These are phyloP conservation scores for Ashbya aceris DNA, from an alignment of 1,139 yeast species.

Conservation along the genomic window DNA sequence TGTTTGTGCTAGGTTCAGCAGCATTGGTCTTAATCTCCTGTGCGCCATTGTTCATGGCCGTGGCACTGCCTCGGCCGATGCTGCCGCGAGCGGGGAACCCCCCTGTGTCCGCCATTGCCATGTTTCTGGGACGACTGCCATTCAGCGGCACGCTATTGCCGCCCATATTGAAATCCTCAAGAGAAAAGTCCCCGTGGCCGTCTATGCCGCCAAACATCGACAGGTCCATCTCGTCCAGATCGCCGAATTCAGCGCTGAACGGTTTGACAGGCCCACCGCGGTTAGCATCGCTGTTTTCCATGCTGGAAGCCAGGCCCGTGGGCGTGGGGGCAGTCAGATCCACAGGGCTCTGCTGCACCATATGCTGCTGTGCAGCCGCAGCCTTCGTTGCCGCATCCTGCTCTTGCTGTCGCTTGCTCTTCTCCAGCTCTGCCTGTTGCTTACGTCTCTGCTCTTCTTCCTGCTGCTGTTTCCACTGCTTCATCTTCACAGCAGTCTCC, in stretches of 20 bases:
- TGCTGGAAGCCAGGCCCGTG: constrained; percentile 11
- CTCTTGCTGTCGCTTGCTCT: constrained; percentile 11
- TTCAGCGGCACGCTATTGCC: constrained; percentile 5
- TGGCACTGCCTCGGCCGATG: background rate
- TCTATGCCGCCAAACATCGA: constrained; percentile 27
- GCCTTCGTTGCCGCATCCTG: constrained; percentile 5
- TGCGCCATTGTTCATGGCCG: constrained; percentile 5
- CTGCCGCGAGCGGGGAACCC: background rate
- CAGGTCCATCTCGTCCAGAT: constrained; percentile 25
- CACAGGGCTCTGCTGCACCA: constrained; percentile 8
- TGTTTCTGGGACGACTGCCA: constrained; percentile 1
- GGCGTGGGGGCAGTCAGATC: constrained; percentile 14
- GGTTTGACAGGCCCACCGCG: constrained; percentile 4
- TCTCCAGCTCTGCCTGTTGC: constrained; percentile 16
- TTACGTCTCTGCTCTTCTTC: constrained; percentile 21
- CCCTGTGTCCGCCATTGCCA: background rate
- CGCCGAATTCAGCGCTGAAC: constrained; percentile 16
- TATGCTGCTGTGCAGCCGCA: constrained; percentile 8
- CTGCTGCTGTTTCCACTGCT: constrained; percentile 19
- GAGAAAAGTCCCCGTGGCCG: constrained; percentile 16
- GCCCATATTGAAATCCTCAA: constrained; percentile 14
- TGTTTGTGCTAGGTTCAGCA: background rate
- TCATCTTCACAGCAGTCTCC: constrained; percentile 18
- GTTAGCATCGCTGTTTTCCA: background rate
- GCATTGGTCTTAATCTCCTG: constrained; percentile 4